Conservation (phyloP, 345 rosid species). For the Turnera subulata region DNA sequence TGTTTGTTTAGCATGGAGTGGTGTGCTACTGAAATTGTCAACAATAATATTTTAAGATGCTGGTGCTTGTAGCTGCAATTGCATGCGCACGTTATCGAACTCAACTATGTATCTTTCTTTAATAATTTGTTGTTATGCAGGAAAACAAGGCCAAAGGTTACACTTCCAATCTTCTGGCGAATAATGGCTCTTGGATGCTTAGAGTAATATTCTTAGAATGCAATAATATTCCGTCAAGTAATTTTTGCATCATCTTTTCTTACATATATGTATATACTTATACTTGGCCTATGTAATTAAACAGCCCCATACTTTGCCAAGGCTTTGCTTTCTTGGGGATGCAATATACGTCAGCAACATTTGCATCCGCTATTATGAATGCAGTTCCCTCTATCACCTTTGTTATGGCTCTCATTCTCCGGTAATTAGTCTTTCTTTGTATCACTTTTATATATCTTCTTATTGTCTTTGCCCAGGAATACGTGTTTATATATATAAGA, state of each 20-base stretch:
- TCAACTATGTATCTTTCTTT: too few species aligned
- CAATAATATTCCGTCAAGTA: too few species aligned
- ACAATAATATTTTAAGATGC: too few species aligned
- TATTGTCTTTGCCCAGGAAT: too few species aligned
- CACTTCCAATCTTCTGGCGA: slow-evolving; percentile 49
- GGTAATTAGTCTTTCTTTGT: slow-evolving; percentile 23
- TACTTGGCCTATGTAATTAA: neutral
- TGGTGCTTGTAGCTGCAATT: too few species aligned
- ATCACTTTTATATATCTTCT: neutral
- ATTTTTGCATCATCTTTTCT: too few species aligned
- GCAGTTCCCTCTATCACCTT: slow-evolving; percentile 77
- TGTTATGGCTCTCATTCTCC: slow-evolving; percentile 48
- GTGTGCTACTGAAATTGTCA: too few species aligned
- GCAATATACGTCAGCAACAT: slow-evolving; percentile 65
- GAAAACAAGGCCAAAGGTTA: slow-evolving; percentile 78
- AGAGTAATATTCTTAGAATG: slow-evolving; percentile 46
- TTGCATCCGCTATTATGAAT: slow-evolving; percentile 68
- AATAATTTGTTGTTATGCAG: slow-evolving; percentile 36
- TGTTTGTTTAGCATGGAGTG: too few species aligned
- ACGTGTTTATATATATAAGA: neutral
- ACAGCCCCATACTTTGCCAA: slow-evolving; percentile 77
- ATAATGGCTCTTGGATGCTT: slow-evolving; percentile 58
- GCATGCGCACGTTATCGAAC: too few species aligned
- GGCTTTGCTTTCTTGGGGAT: slow-evolving; percentile 64
- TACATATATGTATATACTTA: neutral